Percentiles rank a stretch among this genome's conserved stretches.
Evolutionary conservation across 768 basidiomycete species (phyloP).

Genomic region (Boletus patriciae): DNA sequence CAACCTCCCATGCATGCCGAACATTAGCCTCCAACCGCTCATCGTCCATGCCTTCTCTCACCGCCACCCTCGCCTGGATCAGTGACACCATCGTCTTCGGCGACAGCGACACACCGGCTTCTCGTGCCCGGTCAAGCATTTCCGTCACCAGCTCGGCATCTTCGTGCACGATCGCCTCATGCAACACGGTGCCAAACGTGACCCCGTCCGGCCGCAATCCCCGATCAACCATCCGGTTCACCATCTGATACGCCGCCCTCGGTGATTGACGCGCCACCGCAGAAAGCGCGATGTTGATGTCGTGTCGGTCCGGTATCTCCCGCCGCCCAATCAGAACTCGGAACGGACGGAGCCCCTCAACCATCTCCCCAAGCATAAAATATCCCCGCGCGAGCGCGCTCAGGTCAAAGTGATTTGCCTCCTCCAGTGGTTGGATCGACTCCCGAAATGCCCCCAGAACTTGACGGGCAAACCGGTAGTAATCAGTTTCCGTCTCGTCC

Average conservation of each 20-base stretch:
- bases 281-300: constrained; percentile 62
- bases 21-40: constrained; percentile 37
- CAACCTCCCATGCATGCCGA: constrained; percentile 41
- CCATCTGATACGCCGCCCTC: constrained; percentile 42
- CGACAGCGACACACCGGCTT: constrained; percentile 40
- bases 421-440: constrained; percentile 45
- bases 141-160: constrained; percentile 45
- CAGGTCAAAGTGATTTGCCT: constrained; percentile 50
- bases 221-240: constrained; percentile 49
- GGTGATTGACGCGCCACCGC: constrained; percentile 53
- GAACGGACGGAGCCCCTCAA: constrained; percentile 49
- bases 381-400: constrained; percentile 63
- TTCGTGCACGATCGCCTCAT: constrained; percentile 49
- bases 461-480: constrained; percentile 42
- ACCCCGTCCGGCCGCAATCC: constrained; percentile 54
- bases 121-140: constrained; percentile 43
- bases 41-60: constrained; percentile 27
- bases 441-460: constrained; percentile 46
- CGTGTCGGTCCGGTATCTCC: constrained; percentile 60
- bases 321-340: constrained; percentile 45
- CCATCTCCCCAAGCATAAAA: constrained; percentile 53
- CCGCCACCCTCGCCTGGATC: constrained; percentile 42
- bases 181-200: constrained; percentile 62
- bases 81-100: constrained; percentile 51
- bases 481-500: constrained; percentile 8